Percentiles rank a stretch among this genome's conserved stretches.
Evolutionary conservation across 495 filamentous ascomycete species (phyloP).

Genomic region (Tuber aestivum): DNA sequence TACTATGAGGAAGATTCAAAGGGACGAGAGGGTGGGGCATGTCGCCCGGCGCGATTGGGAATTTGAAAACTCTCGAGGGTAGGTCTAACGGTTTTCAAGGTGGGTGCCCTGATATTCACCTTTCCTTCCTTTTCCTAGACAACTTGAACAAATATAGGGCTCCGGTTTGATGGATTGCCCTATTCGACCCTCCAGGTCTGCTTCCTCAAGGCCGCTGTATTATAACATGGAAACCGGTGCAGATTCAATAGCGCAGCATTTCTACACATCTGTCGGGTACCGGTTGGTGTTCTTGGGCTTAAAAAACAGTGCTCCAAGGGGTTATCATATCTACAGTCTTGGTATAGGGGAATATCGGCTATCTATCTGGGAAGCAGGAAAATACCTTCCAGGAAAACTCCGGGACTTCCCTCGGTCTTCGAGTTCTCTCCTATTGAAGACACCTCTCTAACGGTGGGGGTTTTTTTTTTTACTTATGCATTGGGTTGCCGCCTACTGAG

Average conservation of each 20-base stretch:
- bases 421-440: not conserved
- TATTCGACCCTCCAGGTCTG: not conserved
- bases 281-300: not conserved
- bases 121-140: not conserved
- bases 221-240: not conserved
- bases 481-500: not conserved
- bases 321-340: not conserved
- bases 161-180: too few species aligned
- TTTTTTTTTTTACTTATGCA: not conserved
- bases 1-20: not conserved
- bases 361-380: not conserved
- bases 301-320: not conserved
- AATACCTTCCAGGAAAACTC: not conserved
- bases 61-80: not conserved
- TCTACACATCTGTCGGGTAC: not conserved
- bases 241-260: not conserved
- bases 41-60: not conserved
- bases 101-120: not conserved
- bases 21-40: not conserved
- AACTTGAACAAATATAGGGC: too few species aligned
- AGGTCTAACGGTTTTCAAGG: not conserved
- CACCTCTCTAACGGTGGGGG: not conserved
- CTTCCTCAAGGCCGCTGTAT: not conserved
- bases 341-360: not conserved
- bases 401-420: not conserved